Base-by-base conservation (phyloP, 208 protist genomes). In the Wallacemonas sp. region DNA sequence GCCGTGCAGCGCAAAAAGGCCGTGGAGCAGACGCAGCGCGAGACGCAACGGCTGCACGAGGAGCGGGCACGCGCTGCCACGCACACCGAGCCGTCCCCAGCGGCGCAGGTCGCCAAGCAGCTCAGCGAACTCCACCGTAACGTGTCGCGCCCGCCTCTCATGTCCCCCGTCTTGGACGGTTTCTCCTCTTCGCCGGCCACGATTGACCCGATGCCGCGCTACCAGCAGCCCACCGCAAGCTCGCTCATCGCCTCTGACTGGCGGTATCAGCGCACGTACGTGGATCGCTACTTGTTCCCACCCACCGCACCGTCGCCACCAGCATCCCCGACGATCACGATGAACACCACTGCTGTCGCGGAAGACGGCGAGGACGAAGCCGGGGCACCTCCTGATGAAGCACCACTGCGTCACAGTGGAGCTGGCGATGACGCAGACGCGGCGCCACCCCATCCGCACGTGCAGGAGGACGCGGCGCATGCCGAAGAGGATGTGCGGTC, bases 251-350 rank as follows among this genome's bases (percentile, higher is more conserved):
- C 72, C 29, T 78, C 87, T 2, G 83, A 90, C 34, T 93, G 87
- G 83, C 75, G 81, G 16, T 93, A 85, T 62, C 87, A 93, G 58
- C 77, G 85, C 49, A 80, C 78, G 30, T 93, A 90, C 61, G 79
- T 93, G 34, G 72, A 87, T 48, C 58, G 65, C 23, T 67, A 83
- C 39, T 66, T 83, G 27, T 88, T 82, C 43, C 76, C 80, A 0
- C 63, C 63, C 19, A 32, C 49, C 2, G 3, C 8, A 23, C 5
- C 47, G 6, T 33, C 44, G 44, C 8, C 24, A 33, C 24, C 47
- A 41, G 36, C n/a, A n/a, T n/a, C n/a, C n/a, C n/a, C n/a, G n/a
- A n/a, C n/a, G n/a, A n/a, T n/a, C 11, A 19, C 41, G 16, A 47
- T 47, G 5, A n/a, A 9, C 41, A 47, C 21, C 16, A 6, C 21